phyloP scores from a whole-genome alignment of 2,329 filamentous ascomycete species.

The Aspergillus sojae region DNA sequence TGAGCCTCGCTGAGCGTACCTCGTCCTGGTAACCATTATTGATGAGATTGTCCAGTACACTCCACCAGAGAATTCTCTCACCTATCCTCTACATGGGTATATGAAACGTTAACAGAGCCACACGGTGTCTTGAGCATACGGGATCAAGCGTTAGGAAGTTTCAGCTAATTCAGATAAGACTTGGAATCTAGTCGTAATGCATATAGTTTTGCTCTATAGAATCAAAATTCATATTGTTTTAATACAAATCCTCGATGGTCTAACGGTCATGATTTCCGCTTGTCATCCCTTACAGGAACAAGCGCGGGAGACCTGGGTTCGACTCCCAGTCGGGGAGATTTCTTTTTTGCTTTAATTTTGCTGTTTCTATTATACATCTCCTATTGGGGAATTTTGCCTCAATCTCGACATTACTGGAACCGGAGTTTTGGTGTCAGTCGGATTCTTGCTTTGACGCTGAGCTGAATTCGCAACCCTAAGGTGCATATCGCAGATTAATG shows the following conservation, averaged over 20 bases:
- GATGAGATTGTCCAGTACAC: background rate
- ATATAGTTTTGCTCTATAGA: background rate
- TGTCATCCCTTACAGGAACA: conserved; percentile 14
- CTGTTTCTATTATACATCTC: background rate
- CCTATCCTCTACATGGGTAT: background rate
- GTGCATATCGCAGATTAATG: no score
- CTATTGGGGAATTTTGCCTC: background rate
- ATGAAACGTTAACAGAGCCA: background rate
- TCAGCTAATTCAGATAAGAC: no score
- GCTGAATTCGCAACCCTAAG: no score
- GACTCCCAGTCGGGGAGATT: conserved; percentile 16
- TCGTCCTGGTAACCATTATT: no score
- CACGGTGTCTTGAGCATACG: background rate
- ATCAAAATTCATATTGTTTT: fast-evolving
- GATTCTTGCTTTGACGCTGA: background rate
- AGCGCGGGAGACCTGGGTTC: conserved; percentile 19
- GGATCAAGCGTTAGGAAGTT: no score
- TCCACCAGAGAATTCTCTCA: background rate
- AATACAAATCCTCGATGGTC: conserved; percentile 23
- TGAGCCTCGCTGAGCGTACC: no score
- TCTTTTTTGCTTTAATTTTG: background rate
- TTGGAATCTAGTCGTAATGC: no score
- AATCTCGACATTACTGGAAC: background rate
- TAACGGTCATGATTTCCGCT: conserved; percentile 21
- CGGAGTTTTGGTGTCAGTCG: background rate